Base-by-base conservation (phyloP, 768 basidiomycete genomes). In the Psilocybe tampanensis region DNA sequence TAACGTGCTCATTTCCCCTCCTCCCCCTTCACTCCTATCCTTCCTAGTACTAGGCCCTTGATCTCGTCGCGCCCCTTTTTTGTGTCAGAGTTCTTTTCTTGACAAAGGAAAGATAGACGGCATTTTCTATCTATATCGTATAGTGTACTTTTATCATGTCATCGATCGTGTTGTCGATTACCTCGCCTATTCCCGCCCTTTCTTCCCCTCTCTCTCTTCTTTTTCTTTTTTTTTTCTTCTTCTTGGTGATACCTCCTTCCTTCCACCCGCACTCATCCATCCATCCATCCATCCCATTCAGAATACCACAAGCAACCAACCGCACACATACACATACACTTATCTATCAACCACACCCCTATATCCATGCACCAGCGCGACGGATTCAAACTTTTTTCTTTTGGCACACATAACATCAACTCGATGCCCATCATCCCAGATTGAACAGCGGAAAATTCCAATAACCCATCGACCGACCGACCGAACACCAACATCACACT, bases 1-100 rank as follows among this genome's bases (percentile, higher is more conserved):
- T 61, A 55, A 57, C 52, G 56, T 61, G 57, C 58, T 58, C 18
- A 53, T 29, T 48, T 47, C 48, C 43, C 47, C 47, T 8, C 41
- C 47, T 52, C 45, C 47, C 51, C 34, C n/a, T n/a, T n/a, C n/a
- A n/a, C 39, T 52, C 47, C 44, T 29, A 36, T 55, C 29, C 43
- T 54, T 33, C 51, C 29, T 29, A n/a, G n/a, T n/a, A n/a, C n/a
- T n/a, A n/a, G 4, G 29, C 29, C 58, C 21, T 48, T 56, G 43
- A 32, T 43, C 26, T 45, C 50, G 49, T 51, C 49, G 33, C 33
- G 6, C 12, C 26, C 18, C 15, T 36, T 42, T 58, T 42, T 53
- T 61, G 49, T 56, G n/a, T n/a, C n/a, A n/a, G n/a, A n/a, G n/a
- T n/a, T n/a, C n/a, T 29, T 29, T 29, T 29, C 29, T 29, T 29